These are phyloP conservation scores for Phylloboletellus chloephorus DNA, from an alignment of 1,284 basidiomycete genomes.

Conservation along the genomic window DNA sequence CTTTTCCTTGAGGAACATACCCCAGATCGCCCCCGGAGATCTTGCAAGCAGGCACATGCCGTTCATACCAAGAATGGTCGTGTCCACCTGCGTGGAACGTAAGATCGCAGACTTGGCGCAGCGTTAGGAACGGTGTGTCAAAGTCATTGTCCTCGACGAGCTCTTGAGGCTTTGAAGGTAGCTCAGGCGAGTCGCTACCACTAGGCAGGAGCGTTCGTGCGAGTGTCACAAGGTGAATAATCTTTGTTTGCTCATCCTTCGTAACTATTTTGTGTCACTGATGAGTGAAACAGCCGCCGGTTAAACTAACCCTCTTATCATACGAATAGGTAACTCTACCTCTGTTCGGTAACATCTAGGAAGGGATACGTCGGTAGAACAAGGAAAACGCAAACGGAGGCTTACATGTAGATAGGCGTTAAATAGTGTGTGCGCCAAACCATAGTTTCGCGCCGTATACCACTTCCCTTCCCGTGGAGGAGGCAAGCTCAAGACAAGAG, in stretches of 20 bases:
- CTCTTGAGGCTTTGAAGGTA: constrained; percentile 29
- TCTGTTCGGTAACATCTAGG: constrained; percentile 37
- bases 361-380: background rate
- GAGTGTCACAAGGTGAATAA: constrained; percentile 37
- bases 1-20: constrained; percentile 35
- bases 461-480: constrained; percentile 36
- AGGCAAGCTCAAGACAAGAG: constrained; percentile 46
- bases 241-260: constrained; percentile 29
- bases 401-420: constrained; percentile 36
- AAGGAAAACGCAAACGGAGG: background rate
- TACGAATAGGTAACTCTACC: constrained; percentile 23
- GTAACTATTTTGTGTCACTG: constrained; percentile 22
- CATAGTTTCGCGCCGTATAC: constrained; percentile 40
- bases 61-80: constrained; percentile 40
- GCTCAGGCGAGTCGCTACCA: constrained; percentile 26
- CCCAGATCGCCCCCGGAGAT: constrained; percentile 45
- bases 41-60: constrained; percentile 35
- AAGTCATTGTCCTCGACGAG: constrained; percentile 34
- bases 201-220: constrained; percentile 38
- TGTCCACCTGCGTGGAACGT: constrained; percentile 36
- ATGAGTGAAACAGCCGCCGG: background rate
- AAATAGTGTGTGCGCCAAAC: constrained; percentile 40
- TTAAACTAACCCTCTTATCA: constrained; percentile 19
- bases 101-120: constrained; percentile 38
- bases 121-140: constrained; percentile 28